Conservation (phyloP, 257 asterid genomes). For the Solanum acaule region DNA sequence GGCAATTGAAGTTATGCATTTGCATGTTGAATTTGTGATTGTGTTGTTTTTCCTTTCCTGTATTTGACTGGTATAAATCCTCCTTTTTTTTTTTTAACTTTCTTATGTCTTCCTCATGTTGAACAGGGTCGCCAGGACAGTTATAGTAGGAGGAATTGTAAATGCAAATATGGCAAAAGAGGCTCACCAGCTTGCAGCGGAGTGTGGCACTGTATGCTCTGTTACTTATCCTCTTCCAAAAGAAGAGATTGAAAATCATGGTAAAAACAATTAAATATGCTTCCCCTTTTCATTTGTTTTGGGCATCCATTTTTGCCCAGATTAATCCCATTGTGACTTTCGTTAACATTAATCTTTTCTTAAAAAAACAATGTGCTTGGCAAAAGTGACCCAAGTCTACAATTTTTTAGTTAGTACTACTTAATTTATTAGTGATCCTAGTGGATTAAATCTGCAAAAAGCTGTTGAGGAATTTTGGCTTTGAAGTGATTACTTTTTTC, state of each 20-base stretch:
- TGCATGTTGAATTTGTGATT: not conserved
- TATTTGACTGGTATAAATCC: not conserved
- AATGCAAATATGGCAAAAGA: conserved; percentile 66
- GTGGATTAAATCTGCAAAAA: not conserved
- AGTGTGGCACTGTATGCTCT: conserved; percentile 57
- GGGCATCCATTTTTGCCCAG: not conserved
- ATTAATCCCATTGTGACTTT: not conserved
- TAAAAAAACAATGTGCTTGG: not conserved
- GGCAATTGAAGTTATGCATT: not conserved
- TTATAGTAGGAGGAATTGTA: conserved; percentile 76
- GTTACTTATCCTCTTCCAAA: conserved; percentile 75
- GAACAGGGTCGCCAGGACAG: conserved; percentile 89
- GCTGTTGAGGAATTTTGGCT: not conserved
- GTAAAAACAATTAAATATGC: conserved; percentile 27
- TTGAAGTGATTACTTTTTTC: not conserved
- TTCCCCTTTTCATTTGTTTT: not conserved
- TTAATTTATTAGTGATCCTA: not conserved
- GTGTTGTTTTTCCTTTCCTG: not conserved
- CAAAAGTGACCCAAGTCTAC: not conserved
- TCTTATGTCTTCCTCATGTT: not conserved
- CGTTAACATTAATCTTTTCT: not conserved
- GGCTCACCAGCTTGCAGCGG: conserved; percentile 57
- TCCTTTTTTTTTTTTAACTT: not conserved
- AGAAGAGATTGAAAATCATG: conserved; percentile 64
- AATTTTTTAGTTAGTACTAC: not conserved